Conservation (phyloP, 208 protist species). For the Trypanosoma congolense region DNA sequence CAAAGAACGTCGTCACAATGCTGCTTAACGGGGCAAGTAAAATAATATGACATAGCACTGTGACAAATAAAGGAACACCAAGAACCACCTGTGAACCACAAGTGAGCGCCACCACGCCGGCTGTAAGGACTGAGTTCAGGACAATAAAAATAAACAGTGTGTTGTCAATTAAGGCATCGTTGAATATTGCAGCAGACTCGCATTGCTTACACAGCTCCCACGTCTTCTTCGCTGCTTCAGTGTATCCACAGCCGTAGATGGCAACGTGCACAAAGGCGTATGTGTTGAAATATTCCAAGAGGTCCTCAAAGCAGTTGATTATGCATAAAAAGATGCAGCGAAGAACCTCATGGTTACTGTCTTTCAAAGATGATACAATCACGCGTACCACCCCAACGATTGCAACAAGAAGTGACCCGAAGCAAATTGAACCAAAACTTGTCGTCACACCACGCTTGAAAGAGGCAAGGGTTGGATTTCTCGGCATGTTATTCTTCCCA, state of each 20-base stretch:
- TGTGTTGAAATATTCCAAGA: conserved; percentile 88
- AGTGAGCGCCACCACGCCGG: no score
- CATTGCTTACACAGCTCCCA: conserved; percentile 73
- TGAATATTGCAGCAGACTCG: conserved; percentile 81
- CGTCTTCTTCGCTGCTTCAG: conserved; percentile 85
- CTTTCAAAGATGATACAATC: conserved; percentile 27
- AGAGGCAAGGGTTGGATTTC: conserved; percentile 59
- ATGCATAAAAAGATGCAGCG: conserved; percentile 34
- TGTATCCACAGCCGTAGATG: conserved; percentile 90
- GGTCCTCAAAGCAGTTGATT: conserved; percentile 42
- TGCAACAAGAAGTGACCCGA: conserved; percentile 88
- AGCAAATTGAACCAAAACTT: conserved; percentile 89
- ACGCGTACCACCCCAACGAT: conserved; percentile 72
- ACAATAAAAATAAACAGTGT: conserved; percentile 65
- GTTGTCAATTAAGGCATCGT: conserved; percentile 71
- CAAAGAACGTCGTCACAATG: conserved; percentile 73
- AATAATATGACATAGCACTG: conserved; percentile 39
- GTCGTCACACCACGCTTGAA: conserved; percentile 77
- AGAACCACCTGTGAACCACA: conserved; percentile 16
- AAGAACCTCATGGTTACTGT: conserved; percentile 49
- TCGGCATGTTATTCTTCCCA: conserved; percentile 53
- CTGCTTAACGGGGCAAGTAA: conserved; percentile 51
- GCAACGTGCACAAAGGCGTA: conserved; percentile 92
- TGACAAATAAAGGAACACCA: conserved; percentile 32
- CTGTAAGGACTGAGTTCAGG: conserved; percentile 33